A percentile compares a stretch with the other conserved stretches of the same genome.
Evolutionary conservation across 1,139 yeast genomes (phyloP).

Genomic region (Zygosaccharomyces pseudobailii): DNA sequence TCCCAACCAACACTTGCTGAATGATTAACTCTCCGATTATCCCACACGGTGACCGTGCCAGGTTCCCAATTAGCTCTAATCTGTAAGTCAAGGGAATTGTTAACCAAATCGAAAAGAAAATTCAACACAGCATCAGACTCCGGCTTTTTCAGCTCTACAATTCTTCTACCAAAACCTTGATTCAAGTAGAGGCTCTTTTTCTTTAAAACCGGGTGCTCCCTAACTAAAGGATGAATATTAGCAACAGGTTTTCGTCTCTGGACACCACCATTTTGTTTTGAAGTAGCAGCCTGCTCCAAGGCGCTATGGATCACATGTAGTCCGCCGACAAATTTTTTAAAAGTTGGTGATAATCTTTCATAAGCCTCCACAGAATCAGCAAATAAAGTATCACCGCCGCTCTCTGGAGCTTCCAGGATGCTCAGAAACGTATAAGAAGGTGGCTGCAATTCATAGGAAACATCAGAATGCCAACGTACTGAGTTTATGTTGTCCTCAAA

Average conservation of each 20-base stretch:
- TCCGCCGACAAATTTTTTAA: constrained; percentile 51
- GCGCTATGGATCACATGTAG: constrained; percentile 63
- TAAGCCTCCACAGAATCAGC: constrained; percentile 63
- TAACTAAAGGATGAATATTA: constrained; percentile 59
- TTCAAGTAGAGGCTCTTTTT: constrained; percentile 56
- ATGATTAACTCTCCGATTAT: constrained; percentile 61
- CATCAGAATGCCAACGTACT: constrained; percentile 62
- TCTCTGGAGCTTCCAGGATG: constrained; percentile 54
- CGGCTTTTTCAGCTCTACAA: constrained; percentile 60
- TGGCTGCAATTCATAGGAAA: constrained; percentile 65
- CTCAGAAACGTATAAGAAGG: constrained; percentile 62
- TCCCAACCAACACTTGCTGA: constrained; percentile 63
- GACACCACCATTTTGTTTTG: constrained; percentile 51
- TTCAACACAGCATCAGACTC: constrained; percentile 55
- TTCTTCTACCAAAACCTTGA: constrained; percentile 55
- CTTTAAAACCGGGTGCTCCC: constrained; percentile 65
- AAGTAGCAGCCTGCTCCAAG: constrained; percentile 57
- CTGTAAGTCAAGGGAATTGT: constrained; percentile 48
- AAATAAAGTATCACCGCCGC: constrained; percentile 75
- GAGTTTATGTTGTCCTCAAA: constrained; percentile 38
- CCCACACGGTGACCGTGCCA: constrained; percentile 66
- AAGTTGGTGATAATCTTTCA: constrained; percentile 58
- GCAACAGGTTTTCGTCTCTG: constrained; percentile 60
- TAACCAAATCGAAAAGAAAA: constrained; percentile 50
- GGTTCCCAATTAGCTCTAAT: constrained; percentile 55